These are phyloP conservation scores for Hypoxylon subgilvum DNA, from an alignment of 495 filamentous ascomycete genomes.

Conservation along the genomic window DNA sequence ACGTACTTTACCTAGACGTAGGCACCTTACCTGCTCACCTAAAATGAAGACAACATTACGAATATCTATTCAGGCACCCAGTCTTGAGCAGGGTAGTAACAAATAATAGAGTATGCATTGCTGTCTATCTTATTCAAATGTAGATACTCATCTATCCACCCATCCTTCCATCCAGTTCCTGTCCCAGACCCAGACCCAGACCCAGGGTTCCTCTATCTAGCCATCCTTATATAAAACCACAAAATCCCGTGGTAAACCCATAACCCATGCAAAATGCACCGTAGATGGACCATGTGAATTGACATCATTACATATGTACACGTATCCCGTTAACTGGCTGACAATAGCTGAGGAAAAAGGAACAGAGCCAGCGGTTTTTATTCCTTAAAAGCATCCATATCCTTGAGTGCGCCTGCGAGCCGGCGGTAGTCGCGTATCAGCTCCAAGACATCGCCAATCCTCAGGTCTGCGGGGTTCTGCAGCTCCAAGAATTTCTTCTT, in stretches of 20 bases:
- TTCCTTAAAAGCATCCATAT: constrained; percentile 63
- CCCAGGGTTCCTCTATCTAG: neutral
- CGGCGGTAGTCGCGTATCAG: constrained; percentile 87
- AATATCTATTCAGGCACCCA: too few relatives aligned
- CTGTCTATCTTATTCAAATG: neutral
- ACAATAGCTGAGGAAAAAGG: neutral
- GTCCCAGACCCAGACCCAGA: neutral
- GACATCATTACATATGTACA: too few relatives aligned
- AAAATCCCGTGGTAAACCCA: constrained; percentile 8
- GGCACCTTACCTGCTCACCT: too few relatives aligned
- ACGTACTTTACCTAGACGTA: too few relatives aligned
- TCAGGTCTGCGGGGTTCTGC: constrained; percentile 77
- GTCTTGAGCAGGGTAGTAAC: too few relatives aligned
- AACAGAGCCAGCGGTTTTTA: neutral
- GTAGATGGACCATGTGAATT: too few relatives aligned
- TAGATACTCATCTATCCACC: too few relatives aligned
- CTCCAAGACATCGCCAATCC: constrained; percentile 78
- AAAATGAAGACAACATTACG: too few relatives aligned
- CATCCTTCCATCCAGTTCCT: too few relatives aligned
- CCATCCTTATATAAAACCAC: neutral
- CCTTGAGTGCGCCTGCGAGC: constrained; percentile 70
- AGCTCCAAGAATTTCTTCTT: constrained; percentile 81
- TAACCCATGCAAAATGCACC: constrained; percentile 24
- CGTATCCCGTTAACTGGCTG: neutral
- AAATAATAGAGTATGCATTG: too few relatives aligned